phyloP scores from a whole-genome alignment of 2,329 filamentous ascomycete genomes.

The Diaporthe citrichinensis region DNA sequence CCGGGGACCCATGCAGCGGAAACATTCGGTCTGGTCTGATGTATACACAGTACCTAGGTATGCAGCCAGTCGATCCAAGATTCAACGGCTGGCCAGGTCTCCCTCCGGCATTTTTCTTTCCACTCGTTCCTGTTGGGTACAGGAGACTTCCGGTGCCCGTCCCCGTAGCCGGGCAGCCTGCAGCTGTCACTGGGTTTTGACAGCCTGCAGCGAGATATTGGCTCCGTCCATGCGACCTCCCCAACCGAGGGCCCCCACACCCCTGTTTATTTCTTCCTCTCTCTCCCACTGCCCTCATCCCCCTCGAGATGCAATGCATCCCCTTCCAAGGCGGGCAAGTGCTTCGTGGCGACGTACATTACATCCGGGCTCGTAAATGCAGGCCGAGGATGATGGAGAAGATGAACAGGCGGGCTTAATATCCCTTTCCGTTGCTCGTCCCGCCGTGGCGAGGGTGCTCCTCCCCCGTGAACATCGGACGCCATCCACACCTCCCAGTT shows the following conservation, averaged over 20 bases:
- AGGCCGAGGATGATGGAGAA: neutral
- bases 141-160: neutral
- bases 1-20: slow-evolving; percentile 23
- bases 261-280: neutral
- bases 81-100: slow-evolving; percentile 24
- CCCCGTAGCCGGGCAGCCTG: slow-evolving; percentile 20
- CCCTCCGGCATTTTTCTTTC: neutral
- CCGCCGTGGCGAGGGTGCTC: neutral
- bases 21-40: slow-evolving; percentile 27
- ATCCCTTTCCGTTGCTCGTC: slow-evolving; percentile 11
- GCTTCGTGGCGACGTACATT: slow-evolving; percentile 11
- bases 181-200: slow-evolving; percentile 35
- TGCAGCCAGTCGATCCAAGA: slow-evolving; percentile 21
- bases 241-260: neutral
- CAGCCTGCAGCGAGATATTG: slow-evolving; percentile 20
- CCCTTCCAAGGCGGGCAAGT: slow-evolving; percentile 14
- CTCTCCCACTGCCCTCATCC: neutral
- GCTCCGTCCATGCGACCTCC: neutral
- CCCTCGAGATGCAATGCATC: slow-evolving; percentile 29
- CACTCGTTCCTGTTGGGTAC: slow-evolving; percentile 8
- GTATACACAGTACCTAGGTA: no score
- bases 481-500: neutral
- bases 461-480: neutral
- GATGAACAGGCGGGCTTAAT: neutral
- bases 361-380: slow-evolving; percentile 30